A percentile compares a stretch with the other conserved stretches of the same genome.
Conservation (phyloP, 2,329 filamentous ascomycete species). For the Cladosporium sphaerospermum region DNA sequence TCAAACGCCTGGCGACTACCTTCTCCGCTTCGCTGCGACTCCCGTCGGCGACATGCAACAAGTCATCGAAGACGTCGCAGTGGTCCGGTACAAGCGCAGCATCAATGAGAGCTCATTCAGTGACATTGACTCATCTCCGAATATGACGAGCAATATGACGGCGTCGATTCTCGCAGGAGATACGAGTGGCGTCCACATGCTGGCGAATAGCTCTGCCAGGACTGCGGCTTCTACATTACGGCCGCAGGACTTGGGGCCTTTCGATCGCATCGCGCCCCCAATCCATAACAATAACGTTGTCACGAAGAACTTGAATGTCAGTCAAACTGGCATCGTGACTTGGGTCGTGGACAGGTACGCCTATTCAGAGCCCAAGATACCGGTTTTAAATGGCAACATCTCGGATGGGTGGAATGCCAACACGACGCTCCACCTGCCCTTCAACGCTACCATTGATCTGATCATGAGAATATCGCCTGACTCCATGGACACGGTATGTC, state of each 20-base stretch:
- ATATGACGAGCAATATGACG: background rate
- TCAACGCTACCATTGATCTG: background rate
- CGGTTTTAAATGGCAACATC: background rate
- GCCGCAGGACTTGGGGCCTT: background rate
- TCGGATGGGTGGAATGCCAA: background rate
- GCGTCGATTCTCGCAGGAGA: background rate
- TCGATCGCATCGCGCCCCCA: background rate
- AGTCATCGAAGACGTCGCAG: conserved; percentile 13
- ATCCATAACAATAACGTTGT: background rate
- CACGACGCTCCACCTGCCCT: background rate
- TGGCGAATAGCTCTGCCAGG: background rate
- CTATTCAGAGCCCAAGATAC: background rate
- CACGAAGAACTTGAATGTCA: background rate
- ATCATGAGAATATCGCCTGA: background rate
- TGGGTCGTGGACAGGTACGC: background rate
- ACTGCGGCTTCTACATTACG: background rate
- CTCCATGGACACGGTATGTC: background rate
- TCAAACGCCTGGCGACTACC: conserved; percentile 14
- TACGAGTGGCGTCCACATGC: background rate
- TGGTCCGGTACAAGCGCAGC: conserved; percentile 13
- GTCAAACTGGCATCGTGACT: background rate
- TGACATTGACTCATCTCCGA: background rate
- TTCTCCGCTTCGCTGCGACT: conserved; percentile 12
- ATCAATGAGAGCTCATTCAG: conserved; percentile 6
- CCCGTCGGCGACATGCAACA: conserved; percentile 11